Conservation (phyloP, 305 asterid species). For the Ajuga reptans region DNA sequence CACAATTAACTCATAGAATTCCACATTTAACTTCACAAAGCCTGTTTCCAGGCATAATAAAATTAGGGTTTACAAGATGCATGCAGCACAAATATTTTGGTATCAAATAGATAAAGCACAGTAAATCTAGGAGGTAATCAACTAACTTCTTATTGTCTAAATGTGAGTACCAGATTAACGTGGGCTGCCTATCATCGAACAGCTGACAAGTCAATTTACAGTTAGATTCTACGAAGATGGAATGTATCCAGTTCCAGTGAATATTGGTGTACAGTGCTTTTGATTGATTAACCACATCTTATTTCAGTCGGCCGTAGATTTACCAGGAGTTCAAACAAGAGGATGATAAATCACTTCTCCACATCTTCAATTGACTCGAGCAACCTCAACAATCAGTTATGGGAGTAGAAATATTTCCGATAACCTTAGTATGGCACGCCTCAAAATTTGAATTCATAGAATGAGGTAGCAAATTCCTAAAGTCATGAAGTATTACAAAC, state of each 20-base stretch:
- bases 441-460: background rate
- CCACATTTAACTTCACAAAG: background rate
- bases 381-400: background rate
- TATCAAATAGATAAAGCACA: background rate
- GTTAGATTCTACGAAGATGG: background rate
- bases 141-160: background rate
- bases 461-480: background rate
- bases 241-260: background rate
- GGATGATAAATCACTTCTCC: background rate
- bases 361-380: slow-evolving; percentile 1
- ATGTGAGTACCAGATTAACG: background rate
- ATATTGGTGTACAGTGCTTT: background rate
- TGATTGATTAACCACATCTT: too few species aligned
- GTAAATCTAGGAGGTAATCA: background rate
- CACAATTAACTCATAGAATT: background rate
- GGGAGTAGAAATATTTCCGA: slow-evolving; percentile 8
- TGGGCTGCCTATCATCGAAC: background rate
- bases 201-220: background rate
- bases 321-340: background rate
- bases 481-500: background rate
- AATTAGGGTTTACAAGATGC: slow-evolving; percentile 13
- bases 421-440: background rate
- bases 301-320: background rate
- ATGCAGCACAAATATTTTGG: slow-evolving; percentile 13
- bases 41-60: background rate